Base-by-base conservation (phyloP, 306 rosid species). In the Dalbergia oliveri region DNA sequence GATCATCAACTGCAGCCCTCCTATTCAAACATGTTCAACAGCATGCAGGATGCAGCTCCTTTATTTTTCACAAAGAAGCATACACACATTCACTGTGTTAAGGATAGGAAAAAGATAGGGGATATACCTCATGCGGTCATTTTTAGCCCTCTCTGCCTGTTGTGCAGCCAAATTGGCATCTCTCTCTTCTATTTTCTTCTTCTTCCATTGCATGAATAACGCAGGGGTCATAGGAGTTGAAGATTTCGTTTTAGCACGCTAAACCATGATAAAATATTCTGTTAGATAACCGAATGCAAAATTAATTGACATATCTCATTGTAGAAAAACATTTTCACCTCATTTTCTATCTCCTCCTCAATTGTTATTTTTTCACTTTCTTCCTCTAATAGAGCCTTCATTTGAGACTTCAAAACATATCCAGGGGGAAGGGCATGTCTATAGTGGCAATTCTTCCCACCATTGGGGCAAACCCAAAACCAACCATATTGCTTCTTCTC, bases 371-470 rank as follows among this genome's bases (percentile, higher is more conserved):
- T 93, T 0, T 91, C 87, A 64, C 81, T 19, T 80, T 96, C 99
- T 75, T 90, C 92, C 62, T 90, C 98, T 58, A 95, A 88, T 78
- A 95, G 90, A 63, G 97, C 97, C 89, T 93, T 93, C 99, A 96
- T 96, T 88, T 93, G 99, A 77, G 99, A 96, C 83, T 96, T 96
- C 54, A 96, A 89, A 77, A 93, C 8, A 85, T 93, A 96, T 65
- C 99, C 99, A 4, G 98, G 90, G 34, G 98, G 98, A 76, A 96
- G 98, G 68, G 99, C 99, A 87, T 95, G 99, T 80, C 98, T 91
- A 80, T 95, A 95, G 74, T 91, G 97, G 88, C 99, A 96, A 44
- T 88, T 94, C 85, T 90, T 90, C 72, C 88, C 94, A 80, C 98
- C 98, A 80, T 93, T 96, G 23, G 97, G 98, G 81, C 98, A 93